Evolutionary conservation across 495 filamentous ascomycete genomes (phyloP).

Genomic region (Trichoderma orchidacearum): DNA sequence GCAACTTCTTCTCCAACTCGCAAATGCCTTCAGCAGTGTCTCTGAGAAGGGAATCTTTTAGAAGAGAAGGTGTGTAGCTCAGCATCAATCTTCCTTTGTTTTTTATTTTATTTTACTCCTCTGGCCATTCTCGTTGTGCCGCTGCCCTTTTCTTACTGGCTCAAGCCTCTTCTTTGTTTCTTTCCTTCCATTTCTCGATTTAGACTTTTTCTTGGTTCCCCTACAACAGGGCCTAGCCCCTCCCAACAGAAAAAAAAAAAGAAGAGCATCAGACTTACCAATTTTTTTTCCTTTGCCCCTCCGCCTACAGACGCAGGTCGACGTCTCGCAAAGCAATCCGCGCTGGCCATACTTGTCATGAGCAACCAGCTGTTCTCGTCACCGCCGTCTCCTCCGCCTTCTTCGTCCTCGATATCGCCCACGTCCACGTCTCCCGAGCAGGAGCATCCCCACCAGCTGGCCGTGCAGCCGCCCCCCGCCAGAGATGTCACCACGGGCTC

Average conservation of each 20-base stretch:
- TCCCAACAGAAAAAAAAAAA: no score
- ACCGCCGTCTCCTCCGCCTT: constrained; percentile 14
- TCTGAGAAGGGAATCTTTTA: neutral
- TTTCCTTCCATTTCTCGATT: neutral
- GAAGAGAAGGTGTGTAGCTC: neutral
- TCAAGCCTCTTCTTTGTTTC: neutral
- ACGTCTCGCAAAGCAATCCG: constrained; percentile 24
- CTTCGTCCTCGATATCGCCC: neutral
- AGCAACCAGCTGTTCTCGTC: constrained; percentile 22
- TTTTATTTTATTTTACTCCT: no score
- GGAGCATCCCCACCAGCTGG: neutral
- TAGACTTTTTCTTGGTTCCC: neutral
- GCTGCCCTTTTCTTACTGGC: neutral
- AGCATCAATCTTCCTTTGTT: neutral
- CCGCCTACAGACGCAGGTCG: constrained; percentile 12
- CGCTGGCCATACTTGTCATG: constrained; percentile 38
- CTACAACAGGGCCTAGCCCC: no score
- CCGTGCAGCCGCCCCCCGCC: constrained; percentile 12
- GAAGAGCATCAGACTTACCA: neutral
- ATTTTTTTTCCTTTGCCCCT: neutral
- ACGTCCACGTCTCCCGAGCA: neutral
- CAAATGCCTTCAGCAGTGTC: neutral
- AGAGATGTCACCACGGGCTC: constrained; percentile 13
- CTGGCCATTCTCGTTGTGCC: neutral
- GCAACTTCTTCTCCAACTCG: neutral